Conservation (phyloP, 2,329 filamentous ascomycete species). For the Thelonectria olida region DNA sequence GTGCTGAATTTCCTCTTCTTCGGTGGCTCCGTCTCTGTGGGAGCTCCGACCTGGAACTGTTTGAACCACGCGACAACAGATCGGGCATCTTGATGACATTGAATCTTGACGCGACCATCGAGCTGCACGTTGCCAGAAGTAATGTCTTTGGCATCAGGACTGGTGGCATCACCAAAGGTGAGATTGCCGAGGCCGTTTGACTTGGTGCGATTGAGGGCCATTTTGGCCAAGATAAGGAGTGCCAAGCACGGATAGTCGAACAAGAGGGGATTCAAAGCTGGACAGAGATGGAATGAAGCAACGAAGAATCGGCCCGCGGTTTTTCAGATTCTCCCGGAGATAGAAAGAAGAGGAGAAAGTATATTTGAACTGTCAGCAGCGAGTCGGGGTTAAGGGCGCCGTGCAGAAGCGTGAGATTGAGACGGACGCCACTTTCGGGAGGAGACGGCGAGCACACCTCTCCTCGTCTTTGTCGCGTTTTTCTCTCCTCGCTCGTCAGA, state of each 20-base stretch:
- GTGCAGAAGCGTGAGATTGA: not conserved
- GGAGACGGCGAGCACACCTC: too few species aligned
- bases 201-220: conserved; percentile 42
- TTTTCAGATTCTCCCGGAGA: not conserved
- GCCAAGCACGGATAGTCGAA: not conserved
- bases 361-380: not conserved
- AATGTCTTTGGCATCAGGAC: conserved; percentile 21
- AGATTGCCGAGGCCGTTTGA: conserved; percentile 41
- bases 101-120: conserved; percentile 44
- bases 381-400: not conserved
- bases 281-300: not conserved
- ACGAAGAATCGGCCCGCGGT: too few species aligned
- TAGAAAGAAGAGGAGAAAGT: not conserved
- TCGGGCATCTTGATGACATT: conserved; percentile 42
- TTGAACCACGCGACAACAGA: conserved; percentile 40
- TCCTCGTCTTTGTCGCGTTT: too few species aligned
- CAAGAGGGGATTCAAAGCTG: too few species aligned
- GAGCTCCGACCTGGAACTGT: conserved; percentile 26
- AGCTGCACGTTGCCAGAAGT: conserved; percentile 39
- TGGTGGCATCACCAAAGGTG: conserved; percentile 29
- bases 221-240: conserved; percentile 7
- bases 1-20: conserved; percentile 34
- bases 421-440: too few species aligned
- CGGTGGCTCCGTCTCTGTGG: conserved; percentile 20
- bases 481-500: too few species aligned